These are phyloP conservation scores for Colletotrichum camelliae DNA, from an alignment of 2,329 filamentous ascomycete genomes.

Conservation along the genomic window DNA sequence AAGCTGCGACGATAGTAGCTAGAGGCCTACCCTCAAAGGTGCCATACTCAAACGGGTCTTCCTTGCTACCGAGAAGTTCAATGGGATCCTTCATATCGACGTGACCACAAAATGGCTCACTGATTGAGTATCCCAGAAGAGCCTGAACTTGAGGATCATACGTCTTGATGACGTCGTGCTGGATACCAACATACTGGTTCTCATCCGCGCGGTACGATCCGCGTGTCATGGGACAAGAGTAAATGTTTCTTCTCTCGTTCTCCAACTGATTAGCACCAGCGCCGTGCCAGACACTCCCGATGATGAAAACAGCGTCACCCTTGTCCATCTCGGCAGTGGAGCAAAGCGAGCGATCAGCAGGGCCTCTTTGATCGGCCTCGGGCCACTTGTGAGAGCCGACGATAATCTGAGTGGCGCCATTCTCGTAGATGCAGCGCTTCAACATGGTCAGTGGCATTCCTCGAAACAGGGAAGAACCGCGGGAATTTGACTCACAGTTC, in stretches of 20 bases:
- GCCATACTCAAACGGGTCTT: not conserved
- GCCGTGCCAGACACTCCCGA: not conserved
- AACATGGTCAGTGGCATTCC: not conserved
- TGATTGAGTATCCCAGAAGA: not conserved
- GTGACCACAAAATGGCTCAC: not conserved
- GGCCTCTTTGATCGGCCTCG: not conserved
- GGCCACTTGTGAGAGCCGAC: not conserved
- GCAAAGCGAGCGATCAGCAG: not conserved
- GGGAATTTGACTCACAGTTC: not conserved
- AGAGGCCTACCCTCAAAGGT: not conserved
- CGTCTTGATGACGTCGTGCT: not conserved
- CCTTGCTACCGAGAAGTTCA: not conserved
- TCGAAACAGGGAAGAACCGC: fast-evolving
- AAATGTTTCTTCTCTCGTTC: not conserved
- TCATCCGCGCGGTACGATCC: not conserved
- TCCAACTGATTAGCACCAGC: not conserved
- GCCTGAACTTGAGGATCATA: not conserved
- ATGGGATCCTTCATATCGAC: not conserved
- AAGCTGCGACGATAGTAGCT: not conserved
- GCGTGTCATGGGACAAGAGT: not conserved
- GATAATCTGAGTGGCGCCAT: not conserved
- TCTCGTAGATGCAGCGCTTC: not conserved
- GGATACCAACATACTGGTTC: not conserved
- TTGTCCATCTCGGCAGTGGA: not conserved
- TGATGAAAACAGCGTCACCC: not conserved